Base-by-base conservation (phyloP, 768 basidiomycete species). In the Mycena leptocephala region DNA sequence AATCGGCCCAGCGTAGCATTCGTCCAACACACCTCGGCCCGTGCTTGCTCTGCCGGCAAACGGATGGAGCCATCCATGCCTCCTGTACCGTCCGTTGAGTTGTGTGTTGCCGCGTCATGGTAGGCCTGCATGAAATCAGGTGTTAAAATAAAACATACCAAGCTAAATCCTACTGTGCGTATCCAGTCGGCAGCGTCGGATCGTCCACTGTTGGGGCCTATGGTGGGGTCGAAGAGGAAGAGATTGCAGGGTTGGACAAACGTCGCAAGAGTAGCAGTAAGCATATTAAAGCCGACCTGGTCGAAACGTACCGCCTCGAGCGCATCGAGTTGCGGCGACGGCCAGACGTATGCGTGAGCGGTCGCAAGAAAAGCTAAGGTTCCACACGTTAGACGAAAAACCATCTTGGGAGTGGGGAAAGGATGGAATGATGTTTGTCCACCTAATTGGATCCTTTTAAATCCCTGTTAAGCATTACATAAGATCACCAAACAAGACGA, bases 41-140 rank as follows among this genome's bases (percentile, higher is more conserved):
- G 35, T 65, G 65, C n/a, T 55, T 63, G 37, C 70, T 76, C 66
- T 81, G 22, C 66, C 14, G 48, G 79, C 63, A 78, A 81, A 2
- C 76, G 64, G 35, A 84, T 78, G 3, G 82, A 82, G 3, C 76
- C 82, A 68, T 84, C 83, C 37, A 82, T 68, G 22, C 82, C 82
- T 20, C 82, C 81, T 11, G 78, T 78, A 28, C 82, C 83, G n/a
- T 77, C 70, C 26, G 43, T 70, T 2, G 68, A 64, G 69, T 82
- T 72, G 73, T 81, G 79, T 22, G 83, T 84, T 14, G 81, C 76
- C 61, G 72, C 71, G 72, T 82, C 82, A 67, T 83, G 82, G 64
- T 78, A 83, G 0, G 81, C 81, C 77, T 79, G 20, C 28, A 30
- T 35, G 18, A 32, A 32, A 35, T 61, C 30, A 46, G 58, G 7